Conservation (phyloP, 192 early-diverging fungal genomes). For the Linnemannia zychae region DNA sequence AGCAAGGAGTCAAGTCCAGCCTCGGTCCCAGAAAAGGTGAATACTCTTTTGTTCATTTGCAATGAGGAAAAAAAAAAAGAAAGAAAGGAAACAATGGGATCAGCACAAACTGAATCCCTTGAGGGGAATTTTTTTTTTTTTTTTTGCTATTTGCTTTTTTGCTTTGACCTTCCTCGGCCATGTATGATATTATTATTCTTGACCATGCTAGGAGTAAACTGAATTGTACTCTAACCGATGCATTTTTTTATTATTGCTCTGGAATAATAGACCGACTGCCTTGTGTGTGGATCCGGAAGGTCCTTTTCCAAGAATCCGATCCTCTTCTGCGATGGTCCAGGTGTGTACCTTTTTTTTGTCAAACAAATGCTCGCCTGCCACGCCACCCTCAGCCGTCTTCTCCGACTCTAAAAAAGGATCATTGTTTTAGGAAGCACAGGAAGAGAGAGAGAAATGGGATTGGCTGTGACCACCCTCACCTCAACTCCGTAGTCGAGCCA, state of each 20-base stretch:
- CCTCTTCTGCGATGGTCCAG: conserved; percentile 66
- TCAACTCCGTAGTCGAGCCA: conserved; percentile 6
- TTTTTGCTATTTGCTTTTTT: neutral
- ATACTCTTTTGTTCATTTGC: neutral
- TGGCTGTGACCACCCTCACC: neutral
- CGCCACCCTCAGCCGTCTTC: neutral
- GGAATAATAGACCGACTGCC: conserved; percentile 53
- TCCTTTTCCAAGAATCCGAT: conserved; percentile 60
- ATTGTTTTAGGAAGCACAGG: neutral
- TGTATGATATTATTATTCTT: no score
- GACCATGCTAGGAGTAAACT: no score
- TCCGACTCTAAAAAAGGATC: neutral
- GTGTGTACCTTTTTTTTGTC: conserved; percentile 20
- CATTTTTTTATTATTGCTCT: neutral
- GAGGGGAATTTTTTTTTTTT: no score
- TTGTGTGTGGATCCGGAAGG: conserved; percentile 61
- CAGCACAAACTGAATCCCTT: neutral
- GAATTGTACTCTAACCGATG: neutral
- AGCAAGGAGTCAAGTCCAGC: conserved; percentile 47
- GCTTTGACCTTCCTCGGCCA: neutral
- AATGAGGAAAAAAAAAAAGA: neutral
- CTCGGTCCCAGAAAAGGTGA: conserved; percentile 44
- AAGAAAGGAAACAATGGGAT: no score
- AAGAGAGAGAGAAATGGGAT: neutral
- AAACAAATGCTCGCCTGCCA: neutral